phyloP scores from a whole-genome alignment of 169 alveolate species.

The Cryptosporidium viatorum region DNA sequence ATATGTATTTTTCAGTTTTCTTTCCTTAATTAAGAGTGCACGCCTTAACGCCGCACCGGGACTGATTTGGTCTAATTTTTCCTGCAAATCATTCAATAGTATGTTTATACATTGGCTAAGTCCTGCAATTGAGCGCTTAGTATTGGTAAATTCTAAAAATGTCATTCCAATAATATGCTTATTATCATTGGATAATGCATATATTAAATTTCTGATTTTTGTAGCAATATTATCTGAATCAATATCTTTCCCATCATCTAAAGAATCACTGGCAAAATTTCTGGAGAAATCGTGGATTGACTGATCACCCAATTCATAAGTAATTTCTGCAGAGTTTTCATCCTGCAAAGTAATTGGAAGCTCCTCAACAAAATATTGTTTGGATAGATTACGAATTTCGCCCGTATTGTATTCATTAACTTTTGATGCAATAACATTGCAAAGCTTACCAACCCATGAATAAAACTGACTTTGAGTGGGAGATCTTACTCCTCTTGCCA shows the following conservation, averaged over 20 bases:
- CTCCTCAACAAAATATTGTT: slow-evolving; percentile 39
- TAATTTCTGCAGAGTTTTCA: background rate
- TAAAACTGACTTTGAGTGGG: slow-evolving; percentile 55
- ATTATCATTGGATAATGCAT: slow-evolving; percentile 54
- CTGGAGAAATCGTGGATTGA: background rate
- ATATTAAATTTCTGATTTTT: slow-evolving; percentile 48
- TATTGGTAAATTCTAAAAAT: slow-evolving; percentile 24
- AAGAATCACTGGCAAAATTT: background rate
- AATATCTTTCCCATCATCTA: slow-evolving; percentile 45
- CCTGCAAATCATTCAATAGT: slow-evolving; percentile 51
- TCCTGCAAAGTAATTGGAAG: slow-evolving; percentile 31
- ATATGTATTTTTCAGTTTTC: slow-evolving; percentile 35
- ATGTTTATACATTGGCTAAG: slow-evolving; percentile 46
- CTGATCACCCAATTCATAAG: background rate
- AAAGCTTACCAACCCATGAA: slow-evolving; percentile 52
- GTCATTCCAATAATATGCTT: slow-evolving; percentile 46
- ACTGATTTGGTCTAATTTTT: slow-evolving; percentile 57
- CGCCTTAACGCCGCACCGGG: slow-evolving; percentile 63
- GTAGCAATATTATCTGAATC: slow-evolving; percentile 52
- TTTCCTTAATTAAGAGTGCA: slow-evolving; percentile 38
- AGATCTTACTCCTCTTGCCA: slow-evolving; percentile 70
- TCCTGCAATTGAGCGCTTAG: slow-evolving; percentile 46
- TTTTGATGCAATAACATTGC: slow-evolving; percentile 50
- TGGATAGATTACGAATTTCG: slow-evolving; percentile 29
- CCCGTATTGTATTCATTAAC: slow-evolving; percentile 61